These are phyloP conservation scores for Candida mattraensis DNA, from an alignment of 805 yeast species.

Conservation along the genomic window DNA sequence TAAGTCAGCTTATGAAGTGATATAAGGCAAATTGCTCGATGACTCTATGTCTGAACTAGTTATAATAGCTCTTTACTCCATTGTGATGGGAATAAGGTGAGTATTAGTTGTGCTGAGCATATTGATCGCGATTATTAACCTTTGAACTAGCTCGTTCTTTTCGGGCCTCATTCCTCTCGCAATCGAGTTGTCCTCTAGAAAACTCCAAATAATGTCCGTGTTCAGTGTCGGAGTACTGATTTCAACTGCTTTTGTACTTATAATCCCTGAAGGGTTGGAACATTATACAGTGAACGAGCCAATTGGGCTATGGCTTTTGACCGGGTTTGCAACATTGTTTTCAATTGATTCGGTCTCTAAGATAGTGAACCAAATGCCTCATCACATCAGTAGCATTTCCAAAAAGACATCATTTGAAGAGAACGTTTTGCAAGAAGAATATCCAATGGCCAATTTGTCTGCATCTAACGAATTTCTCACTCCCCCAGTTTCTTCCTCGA, in stretches of 20 bases:
- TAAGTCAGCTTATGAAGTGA: no score
- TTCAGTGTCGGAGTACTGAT: conserved; percentile 61
- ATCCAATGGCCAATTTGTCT: no score
- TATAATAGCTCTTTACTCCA: conserved; percentile 19
- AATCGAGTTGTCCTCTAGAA: conserved; percentile 23
- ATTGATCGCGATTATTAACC: not conserved
- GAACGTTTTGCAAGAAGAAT: no score
- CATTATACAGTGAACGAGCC: conserved; percentile 26
- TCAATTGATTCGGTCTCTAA: conserved; percentile 40
- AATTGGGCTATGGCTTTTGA: conserved; percentile 49
- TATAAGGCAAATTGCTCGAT: no score
- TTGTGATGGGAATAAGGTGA: conserved; percentile 25
- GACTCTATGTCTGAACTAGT: conserved; percentile 20
- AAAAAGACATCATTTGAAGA: no score
- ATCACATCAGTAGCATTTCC: no score
- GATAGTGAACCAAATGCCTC: conserved; percentile 12
- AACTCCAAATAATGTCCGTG: conserved; percentile 42
- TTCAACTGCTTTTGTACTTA: conserved; percentile 57
- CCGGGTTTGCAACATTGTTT: conserved; percentile 57
- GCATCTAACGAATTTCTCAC: no score
- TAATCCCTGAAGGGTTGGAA: conserved; percentile 67
- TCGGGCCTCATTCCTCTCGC: conserved; percentile 32
- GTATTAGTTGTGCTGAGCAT: conserved; percentile 3
- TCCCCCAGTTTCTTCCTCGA: no score
- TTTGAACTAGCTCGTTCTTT: conserved; percentile 23